These are phyloP conservation scores for Xanthoceras sorbifolium DNA, from an alignment of 345 rosid species.

Conservation along the genomic window DNA sequence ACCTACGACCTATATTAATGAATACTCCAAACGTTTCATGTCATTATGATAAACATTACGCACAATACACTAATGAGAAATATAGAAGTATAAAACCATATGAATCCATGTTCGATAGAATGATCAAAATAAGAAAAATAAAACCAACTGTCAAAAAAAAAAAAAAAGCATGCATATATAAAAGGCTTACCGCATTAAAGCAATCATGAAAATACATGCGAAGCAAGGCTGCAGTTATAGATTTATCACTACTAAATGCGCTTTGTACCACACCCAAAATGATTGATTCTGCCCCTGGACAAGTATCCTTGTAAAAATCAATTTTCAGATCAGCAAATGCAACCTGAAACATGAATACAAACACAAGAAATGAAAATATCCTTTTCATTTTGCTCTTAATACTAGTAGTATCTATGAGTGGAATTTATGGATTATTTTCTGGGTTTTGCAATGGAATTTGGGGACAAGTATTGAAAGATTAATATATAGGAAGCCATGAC, in stretches of 20 bases:
- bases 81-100: no score
- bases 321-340: slow-evolving; percentile 47
- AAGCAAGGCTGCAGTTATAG: slow-evolving; percentile 66
- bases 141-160: not conserved
- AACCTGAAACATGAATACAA: slow-evolving; percentile 30
- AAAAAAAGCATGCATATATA: not conserved
- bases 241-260: slow-evolving; percentile 39
- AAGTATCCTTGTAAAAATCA: slow-evolving; percentile 52
- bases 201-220: slow-evolving; percentile 92
- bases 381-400: slow-evolving; percentile 13
- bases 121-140: not conserved
- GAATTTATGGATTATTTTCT: not conserved
- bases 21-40: no score
- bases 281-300: slow-evolving; percentile 67
- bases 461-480: not conserved
- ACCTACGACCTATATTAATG: no score
- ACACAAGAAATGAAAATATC: slow-evolving; percentile 23
- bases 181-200: slow-evolving; percentile 53
- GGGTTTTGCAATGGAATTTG: not conserved
- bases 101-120: no score
- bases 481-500: not conserved
- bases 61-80: no score
- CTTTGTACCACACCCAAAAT: slow-evolving; percentile 39
- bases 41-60: no score
- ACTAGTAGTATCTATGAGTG: not conserved